A percentile compares a stretch with the other conserved stretches of the same genome.
Evolutionary conservation across 108 stramenopile species (phyloP).

Genomic region (Aurantiochytrium sp.): DNA sequence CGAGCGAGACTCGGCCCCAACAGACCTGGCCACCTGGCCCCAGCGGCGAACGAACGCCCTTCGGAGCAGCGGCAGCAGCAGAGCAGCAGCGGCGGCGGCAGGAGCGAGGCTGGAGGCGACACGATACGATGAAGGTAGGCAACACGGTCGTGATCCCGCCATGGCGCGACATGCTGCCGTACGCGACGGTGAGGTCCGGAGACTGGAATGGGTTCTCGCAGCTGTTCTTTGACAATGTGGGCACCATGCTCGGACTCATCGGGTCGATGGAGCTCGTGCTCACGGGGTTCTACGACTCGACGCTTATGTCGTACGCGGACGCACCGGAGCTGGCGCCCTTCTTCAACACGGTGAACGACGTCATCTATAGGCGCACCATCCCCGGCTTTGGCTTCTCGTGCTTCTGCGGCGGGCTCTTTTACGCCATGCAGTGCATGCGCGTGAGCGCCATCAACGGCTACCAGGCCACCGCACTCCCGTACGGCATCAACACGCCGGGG

Average conservation of each 20-base stretch:
- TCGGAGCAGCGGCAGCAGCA: too few species aligned
- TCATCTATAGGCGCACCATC: slow-evolving; percentile 54
- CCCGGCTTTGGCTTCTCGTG: slow-evolving; percentile 64
- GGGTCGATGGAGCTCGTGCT: slow-evolving; percentile 34
- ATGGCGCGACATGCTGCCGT: background rate
- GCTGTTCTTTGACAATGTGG: slow-evolving; percentile 69
- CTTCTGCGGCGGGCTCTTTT: slow-evolving; percentile 58
- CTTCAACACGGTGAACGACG: slow-evolving; percentile 39
- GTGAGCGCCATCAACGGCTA: slow-evolving; percentile 33
- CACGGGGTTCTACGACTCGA: background rate
- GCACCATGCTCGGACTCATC: slow-evolving; percentile 57
- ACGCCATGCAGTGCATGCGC: slow-evolving; percentile 55
- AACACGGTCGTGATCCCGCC: background rate
- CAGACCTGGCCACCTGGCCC: too few species aligned
- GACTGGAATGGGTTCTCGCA: slow-evolving; percentile 50
- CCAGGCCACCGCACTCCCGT: slow-evolving; percentile 62
- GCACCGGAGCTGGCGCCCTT: background rate
- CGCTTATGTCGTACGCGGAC: background rate
- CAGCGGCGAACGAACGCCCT: too few species aligned
- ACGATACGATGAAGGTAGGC: background rate
- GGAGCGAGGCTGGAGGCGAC: too few species aligned
- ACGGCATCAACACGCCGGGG: slow-evolving; percentile 68
- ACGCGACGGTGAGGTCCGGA: slow-evolving; percentile 28
- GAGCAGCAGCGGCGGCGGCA: too few species aligned
- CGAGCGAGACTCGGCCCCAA: too few species aligned